Conservation (phyloP, 225 moss, liverwort and hornwort species). For the Asterella californica region DNA sequence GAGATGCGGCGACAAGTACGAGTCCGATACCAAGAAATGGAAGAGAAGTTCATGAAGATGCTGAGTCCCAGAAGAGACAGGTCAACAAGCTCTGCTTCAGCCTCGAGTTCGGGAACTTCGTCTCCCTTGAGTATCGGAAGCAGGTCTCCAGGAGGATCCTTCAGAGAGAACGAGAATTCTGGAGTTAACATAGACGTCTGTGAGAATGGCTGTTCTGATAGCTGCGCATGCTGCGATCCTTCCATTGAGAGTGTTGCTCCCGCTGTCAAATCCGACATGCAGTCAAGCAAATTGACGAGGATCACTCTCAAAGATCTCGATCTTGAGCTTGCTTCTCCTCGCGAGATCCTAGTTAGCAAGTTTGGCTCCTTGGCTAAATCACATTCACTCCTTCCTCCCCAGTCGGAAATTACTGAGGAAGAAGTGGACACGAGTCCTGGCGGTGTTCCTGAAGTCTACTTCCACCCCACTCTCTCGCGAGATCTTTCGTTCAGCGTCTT, state of each 20-base stretch:
- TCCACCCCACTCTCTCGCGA: not conserved
- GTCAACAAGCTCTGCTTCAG: not conserved
- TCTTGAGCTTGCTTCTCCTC: conserved; percentile 1
- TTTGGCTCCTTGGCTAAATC: not conserved
- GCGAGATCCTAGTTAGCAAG: not conserved
- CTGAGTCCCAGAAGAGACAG: conserved; percentile 9
- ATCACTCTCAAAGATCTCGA: not conserved
- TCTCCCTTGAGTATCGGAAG: not conserved
- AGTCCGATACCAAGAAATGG: not conserved
- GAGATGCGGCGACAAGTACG: not conserved
- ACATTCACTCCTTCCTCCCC: not conserved
- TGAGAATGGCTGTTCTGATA: not conserved
- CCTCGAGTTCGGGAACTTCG: not conserved
- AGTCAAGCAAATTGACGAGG: not conserved
- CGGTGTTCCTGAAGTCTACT: not conserved
- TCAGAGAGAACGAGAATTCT: not conserved
- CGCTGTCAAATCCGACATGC: not conserved
- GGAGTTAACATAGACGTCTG: not conserved
- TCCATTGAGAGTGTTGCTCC: not conserved
- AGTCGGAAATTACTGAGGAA: not conserved
- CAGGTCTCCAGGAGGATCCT: not conserved
- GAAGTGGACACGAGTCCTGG: not conserved
- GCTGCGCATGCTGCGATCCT: not conserved
- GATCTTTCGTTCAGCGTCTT: not conserved
- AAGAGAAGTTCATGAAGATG: conserved; percentile 6